A percentile compares a stretch with the other conserved stretches of the same genome.
These are phyloP conservation scores for Fusarium redolens DNA, from an alignment of 2,329 filamentous ascomycete species.

Conservation along the genomic window DNA sequence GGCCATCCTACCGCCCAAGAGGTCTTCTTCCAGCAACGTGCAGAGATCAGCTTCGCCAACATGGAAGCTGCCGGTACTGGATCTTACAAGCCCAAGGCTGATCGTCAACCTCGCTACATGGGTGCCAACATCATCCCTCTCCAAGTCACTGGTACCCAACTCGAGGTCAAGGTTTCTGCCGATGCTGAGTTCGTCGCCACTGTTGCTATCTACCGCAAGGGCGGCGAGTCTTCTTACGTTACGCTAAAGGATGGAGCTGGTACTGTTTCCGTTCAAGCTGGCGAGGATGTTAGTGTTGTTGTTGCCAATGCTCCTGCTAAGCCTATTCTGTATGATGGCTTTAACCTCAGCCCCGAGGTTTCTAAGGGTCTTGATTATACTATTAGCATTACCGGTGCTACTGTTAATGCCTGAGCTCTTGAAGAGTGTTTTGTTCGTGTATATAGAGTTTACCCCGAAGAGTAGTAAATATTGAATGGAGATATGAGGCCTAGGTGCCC, in stretches of 20 bases:
- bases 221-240: constrained; percentile 50
- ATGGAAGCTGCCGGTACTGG: constrained; percentile 52
- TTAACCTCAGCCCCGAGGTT: constrained; percentile 51
- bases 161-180: constrained; percentile 51
- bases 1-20: constrained; percentile 56
- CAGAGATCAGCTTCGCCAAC: constrained; percentile 55
- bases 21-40: constrained; percentile 51
- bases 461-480: background rate
- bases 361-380: constrained; percentile 54
- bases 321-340: constrained; percentile 58
- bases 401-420: constrained; percentile 10
- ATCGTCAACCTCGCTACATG: constrained; percentile 59
- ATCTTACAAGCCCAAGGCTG: constrained; percentile 56
- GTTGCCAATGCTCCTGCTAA: constrained; percentile 60
- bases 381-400: constrained; percentile 49
- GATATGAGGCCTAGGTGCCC: background rate
- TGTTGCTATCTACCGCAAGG: constrained; percentile 51
- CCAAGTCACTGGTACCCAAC: constrained; percentile 47
- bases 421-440: background rate
- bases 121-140: constrained; percentile 62
- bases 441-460: background rate
- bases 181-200: constrained; percentile 54
- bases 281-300: constrained; percentile 58
- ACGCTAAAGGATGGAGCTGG: constrained; percentile 50
- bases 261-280: constrained; percentile 48